phyloP scores from a whole-genome alignment of 495 filamentous ascomycete species.

The Bathelium albidoporum region DNA sequence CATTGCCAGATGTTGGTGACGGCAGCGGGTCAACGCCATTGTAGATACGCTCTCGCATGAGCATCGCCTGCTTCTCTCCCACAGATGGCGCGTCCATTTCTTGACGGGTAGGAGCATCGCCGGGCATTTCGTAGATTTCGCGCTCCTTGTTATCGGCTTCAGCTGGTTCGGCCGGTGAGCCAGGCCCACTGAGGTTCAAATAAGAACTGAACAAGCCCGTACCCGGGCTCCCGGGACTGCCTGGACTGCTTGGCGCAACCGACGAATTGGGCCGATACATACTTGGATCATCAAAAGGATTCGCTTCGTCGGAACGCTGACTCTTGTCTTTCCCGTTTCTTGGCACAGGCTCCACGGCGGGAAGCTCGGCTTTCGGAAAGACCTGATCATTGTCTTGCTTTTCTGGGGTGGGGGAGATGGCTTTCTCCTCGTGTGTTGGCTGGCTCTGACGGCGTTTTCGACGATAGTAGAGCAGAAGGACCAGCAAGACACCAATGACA shows the following conservation, averaged over 20 bases:
- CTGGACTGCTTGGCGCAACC: background rate
- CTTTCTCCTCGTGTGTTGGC: background rate
- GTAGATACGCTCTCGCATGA: constrained; percentile 25
- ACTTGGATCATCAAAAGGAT: background rate
- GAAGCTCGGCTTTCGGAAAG: constrained; percentile 32
- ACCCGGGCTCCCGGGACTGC: background rate
- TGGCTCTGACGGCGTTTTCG: background rate
- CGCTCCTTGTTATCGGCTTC: constrained; percentile 26
- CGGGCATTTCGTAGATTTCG: constrained; percentile 31
- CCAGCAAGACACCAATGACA: constrained; percentile 8
- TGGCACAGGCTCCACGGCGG: constrained; percentile 8
- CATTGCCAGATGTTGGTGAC: background rate
- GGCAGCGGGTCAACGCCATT: constrained; percentile 28
- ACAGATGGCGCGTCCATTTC: constrained; percentile 29
- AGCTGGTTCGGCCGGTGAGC: background rate
- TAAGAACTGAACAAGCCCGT: background rate
- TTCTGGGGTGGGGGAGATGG: background rate
- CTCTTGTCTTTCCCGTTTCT: background rate
- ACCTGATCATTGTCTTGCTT: background rate
- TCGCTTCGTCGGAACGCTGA: background rate
- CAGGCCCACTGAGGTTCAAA: background rate
- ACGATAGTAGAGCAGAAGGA: background rate
- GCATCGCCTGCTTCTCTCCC: constrained; percentile 30
- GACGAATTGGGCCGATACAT: background rate
- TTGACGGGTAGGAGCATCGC: constrained; percentile 24